A percentile compares a stretch with the other conserved stretches of the same genome.
Evolutionary conservation across 2,329 filamentous ascomycete species (phyloP).

Genomic region (Phyllosticta citriasiana): DNA sequence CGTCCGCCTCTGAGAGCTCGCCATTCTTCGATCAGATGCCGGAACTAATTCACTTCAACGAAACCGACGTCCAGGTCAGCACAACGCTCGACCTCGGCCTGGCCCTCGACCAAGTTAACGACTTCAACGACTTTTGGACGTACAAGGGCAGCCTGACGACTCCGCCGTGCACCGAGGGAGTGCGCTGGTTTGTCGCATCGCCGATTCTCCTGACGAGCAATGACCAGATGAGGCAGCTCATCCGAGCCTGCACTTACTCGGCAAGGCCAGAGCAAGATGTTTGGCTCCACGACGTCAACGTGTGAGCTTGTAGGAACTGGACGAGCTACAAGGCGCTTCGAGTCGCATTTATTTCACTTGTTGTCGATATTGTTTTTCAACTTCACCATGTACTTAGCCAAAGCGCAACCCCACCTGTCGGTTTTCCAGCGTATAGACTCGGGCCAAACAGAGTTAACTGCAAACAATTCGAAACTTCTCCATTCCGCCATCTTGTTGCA

Average conservation of each 20-base stretch:
- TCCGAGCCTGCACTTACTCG: slow-evolving; percentile 36
- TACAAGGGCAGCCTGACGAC: slow-evolving; percentile 39
- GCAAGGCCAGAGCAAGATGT: slow-evolving; percentile 37
- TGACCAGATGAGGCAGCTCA: slow-evolving; percentile 38
- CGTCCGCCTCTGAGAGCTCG: slow-evolving; percentile 23
- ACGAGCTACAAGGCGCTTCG: background rate
- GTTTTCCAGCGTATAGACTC: background rate
- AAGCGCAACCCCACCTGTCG: background rate
- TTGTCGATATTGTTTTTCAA: background rate
- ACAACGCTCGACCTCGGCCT: slow-evolving; percentile 23
- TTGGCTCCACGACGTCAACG: slow-evolving; percentile 39
- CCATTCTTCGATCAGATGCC: slow-evolving; percentile 36
- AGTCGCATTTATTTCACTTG: background rate
- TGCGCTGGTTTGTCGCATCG: slow-evolving; percentile 36
- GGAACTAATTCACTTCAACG: slow-evolving; percentile 29
- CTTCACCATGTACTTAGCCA: background rate
- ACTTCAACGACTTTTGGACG: slow-evolving; percentile 39
- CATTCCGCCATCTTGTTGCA: background rate
- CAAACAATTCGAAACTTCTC: background rate
- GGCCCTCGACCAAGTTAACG: slow-evolving; percentile 28
- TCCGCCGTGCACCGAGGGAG: slow-evolving; percentile 38
- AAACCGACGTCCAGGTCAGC: slow-evolving; percentile 17
- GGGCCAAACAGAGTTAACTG: background rate
- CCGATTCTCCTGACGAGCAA: slow-evolving; percentile 34
- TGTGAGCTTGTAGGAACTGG: slow-evolving; percentile 15